Conservation (phyloP, 495 filamentous ascomycete species). For the Amphirosellinia nigrospora region DNA sequence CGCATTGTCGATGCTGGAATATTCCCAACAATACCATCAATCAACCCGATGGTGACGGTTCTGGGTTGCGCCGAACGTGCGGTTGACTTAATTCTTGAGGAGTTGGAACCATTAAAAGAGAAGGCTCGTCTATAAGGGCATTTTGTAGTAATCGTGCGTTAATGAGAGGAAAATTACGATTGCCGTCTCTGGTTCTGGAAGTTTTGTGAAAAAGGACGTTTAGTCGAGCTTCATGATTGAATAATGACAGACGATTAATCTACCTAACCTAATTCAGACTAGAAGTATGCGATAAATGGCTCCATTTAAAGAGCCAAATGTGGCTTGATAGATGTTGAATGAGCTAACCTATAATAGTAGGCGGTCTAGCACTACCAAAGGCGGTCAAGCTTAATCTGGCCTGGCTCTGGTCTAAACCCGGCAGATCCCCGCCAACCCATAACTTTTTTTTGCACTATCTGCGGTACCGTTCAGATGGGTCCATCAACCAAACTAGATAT, state of each 20-base stretch:
- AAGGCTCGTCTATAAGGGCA: constrained; percentile 35
- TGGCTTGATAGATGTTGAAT: neutral
- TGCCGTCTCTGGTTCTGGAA: neutral
- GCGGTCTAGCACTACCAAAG: constrained; percentile 21
- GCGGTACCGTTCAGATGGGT: constrained; percentile 6
- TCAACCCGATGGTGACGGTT: constrained; percentile 69
- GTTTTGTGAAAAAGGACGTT: neutral
- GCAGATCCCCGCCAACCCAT: constrained; percentile 37
- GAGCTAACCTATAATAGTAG: constrained; percentile 3
- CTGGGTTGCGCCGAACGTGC: constrained; percentile 69
- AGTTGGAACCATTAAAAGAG: constrained; percentile 31
- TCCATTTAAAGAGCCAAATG: neutral
- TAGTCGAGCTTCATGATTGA: neutral
- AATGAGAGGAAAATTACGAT: neutral
- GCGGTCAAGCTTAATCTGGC: constrained; percentile 30
- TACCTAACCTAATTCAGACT: neutral
- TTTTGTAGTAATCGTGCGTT: neutral
- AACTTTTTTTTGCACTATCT: constrained; percentile 29
- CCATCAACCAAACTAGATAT: too few species aligned
- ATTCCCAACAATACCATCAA: constrained; percentile 64
- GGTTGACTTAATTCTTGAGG: constrained; percentile 64
- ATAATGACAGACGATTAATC: neutral
- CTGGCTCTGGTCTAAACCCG: constrained; percentile 13
- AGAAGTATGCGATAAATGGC: neutral
- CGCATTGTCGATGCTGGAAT: constrained; percentile 66